Percentiles rank a stretch among this genome's conserved stretches.
Conservation (phyloP, 129 eudicot species). For the Chrysanthemum seticuspe region DNA sequence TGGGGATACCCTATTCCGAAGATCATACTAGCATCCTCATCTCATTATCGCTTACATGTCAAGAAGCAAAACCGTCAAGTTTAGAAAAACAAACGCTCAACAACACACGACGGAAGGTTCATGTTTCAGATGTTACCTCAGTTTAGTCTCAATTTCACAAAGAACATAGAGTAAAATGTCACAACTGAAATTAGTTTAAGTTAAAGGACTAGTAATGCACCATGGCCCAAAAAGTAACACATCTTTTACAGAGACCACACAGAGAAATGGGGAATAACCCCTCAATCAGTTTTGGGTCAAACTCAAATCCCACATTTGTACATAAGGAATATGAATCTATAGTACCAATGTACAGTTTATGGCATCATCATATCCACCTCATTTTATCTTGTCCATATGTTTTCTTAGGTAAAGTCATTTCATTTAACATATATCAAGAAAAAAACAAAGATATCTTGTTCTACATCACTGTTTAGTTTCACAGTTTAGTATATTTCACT, state of each 20-base stretch:
- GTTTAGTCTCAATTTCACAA: not conserved
- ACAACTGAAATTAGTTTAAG: not conserved
- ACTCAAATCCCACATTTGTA: conserved; percentile 38
- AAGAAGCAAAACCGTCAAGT: too few species aligned
- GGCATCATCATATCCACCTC: conserved; percentile 32
- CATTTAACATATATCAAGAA: conserved; percentile 26
- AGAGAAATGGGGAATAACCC: conserved; percentile 26
- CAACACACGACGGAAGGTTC: too few species aligned
- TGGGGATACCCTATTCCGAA: too few species aligned
- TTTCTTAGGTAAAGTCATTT: conserved; percentile 38
- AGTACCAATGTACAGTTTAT: conserved; percentile 28
- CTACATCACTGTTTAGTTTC: conserved; percentile 17
- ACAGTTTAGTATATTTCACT: conserved; percentile 15
- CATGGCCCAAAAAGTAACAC: conserved; percentile 23
- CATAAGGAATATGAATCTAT: conserved; percentile 41
- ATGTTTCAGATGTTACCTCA: too few species aligned
- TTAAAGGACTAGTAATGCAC: conserved; percentile 19
- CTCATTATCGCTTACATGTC: too few species aligned
- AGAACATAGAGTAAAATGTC: conserved; percentile 14
- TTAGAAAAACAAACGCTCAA: too few species aligned
- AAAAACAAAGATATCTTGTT: conserved; percentile 19
- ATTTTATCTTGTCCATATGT: conserved; percentile 25
- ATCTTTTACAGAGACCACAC: conserved; percentile 30
- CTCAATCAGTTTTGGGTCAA: conserved; percentile 39
- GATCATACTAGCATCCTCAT: too few species aligned